A percentile compares a stretch with the other conserved stretches of the same genome.
These are phyloP conservation scores for Wickerhamomyces chaumierensis DNA, from an alignment of 805 yeast genomes.

Conservation along the genomic window DNA sequence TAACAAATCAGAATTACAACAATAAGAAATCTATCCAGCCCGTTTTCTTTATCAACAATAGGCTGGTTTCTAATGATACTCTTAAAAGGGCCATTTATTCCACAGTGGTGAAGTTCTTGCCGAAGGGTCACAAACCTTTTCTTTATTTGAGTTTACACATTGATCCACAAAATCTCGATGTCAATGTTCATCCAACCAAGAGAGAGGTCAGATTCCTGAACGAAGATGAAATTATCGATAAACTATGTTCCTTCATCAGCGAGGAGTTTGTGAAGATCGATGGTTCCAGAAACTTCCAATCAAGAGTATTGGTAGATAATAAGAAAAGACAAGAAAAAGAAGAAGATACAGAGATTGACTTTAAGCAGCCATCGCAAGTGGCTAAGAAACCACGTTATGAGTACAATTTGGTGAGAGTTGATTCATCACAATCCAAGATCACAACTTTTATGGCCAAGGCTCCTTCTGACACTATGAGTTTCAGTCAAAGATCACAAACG, in stretches of 20 bases:
- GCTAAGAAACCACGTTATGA: slow-evolving; percentile 35
- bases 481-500: background rate
- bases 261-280: slow-evolving; percentile 44
- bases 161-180: slow-evolving; percentile 67
- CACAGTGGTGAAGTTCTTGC: slow-evolving; percentile 38
- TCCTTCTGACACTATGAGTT: background rate
- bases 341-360: background rate
- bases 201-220: slow-evolving; percentile 77
- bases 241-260: slow-evolving; percentile 39
- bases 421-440: slow-evolving; percentile 48
- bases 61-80: slow-evolving; percentile 79
- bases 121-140: slow-evolving; percentile 71
- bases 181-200: slow-evolving; percentile 93
- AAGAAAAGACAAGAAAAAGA: slow-evolving; percentile 13
- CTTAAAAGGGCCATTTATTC: slow-evolving; percentile 54
- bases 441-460: slow-evolving; percentile 22
- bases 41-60: slow-evolving; percentile 73
- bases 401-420: slow-evolving; percentile 61
- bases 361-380: slow-evolving; percentile 1
- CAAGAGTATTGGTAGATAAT: slow-evolving; percentile 35
- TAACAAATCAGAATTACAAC: slow-evolving; percentile 62
- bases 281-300: slow-evolving; percentile 54
- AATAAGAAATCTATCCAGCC: slow-evolving; percentile 58
- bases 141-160: slow-evolving; percentile 63
- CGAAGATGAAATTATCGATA: slow-evolving; percentile 77